Percentiles rank a stretch among this genome's conserved stretches.
phyloP scores from a whole-genome alignment of 495 filamentous ascomycete genomes.

The Talaromyces adpressus region DNA sequence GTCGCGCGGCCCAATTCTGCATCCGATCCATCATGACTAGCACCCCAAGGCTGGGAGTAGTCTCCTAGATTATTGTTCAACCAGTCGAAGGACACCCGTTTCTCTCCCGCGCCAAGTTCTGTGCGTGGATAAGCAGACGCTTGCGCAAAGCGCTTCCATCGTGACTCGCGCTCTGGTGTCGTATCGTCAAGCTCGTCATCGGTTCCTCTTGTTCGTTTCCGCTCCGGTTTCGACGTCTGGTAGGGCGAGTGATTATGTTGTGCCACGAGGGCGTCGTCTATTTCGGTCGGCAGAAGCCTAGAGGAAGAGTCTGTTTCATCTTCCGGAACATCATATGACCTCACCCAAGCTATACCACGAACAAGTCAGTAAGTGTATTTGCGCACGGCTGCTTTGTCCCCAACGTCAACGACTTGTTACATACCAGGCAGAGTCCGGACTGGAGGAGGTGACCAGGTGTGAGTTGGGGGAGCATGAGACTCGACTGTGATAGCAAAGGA shows the following conservation, averaged over 20 bases:
- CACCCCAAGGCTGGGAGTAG: conserved; percentile 52
- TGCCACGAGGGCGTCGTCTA: conserved; percentile 44
- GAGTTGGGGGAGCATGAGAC: neutral
- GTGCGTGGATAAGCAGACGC: conserved; percentile 45
- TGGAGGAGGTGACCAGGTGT: conserved; percentile 1
- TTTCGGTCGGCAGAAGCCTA: conserved; percentile 35
- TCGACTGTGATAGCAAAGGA: neutral
- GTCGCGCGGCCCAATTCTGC: conserved; percentile 20
- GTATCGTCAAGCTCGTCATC: conserved; percentile 14
- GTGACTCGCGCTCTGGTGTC: conserved; percentile 37
- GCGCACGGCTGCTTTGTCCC: neutral
- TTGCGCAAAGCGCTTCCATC: conserved; percentile 55
- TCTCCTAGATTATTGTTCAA: conserved; percentile 48
- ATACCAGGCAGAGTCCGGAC: conserved; percentile 31
- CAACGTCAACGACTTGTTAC: neutral
- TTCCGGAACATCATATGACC: conserved; percentile 36
- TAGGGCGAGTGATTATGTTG: conserved; percentile 55
- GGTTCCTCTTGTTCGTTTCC: conserved; percentile 18
- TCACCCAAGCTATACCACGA: conserved; percentile 42
- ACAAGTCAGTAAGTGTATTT: neutral
- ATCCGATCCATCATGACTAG: conserved; percentile 23
- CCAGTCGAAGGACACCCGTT: conserved; percentile 51
- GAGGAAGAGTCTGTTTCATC: conserved; percentile 25
- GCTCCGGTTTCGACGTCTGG: conserved; percentile 22
- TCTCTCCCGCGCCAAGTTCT: conserved; percentile 37